phyloP scores from a whole-genome alignment of 208 protist species.

The Leishmania aethiopica region DNA sequence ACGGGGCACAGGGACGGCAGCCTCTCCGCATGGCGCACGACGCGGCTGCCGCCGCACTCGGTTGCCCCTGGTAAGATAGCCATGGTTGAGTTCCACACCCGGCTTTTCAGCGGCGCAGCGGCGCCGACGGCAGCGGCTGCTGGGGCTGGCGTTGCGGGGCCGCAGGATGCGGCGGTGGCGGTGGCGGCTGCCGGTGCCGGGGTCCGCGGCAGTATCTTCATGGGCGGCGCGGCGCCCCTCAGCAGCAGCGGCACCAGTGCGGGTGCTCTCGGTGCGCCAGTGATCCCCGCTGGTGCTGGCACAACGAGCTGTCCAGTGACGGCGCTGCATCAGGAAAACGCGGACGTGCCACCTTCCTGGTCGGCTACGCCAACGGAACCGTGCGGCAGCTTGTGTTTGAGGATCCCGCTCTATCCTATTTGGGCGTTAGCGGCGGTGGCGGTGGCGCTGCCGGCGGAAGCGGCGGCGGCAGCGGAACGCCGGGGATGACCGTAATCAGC shows the following conservation, averaged over 20 bases:
- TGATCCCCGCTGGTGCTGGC: neutral
- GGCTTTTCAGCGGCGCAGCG: constrained; percentile 35
- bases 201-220: neutral
- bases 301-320: constrained; percentile 56
- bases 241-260: neutral
- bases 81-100: constrained; percentile 63
- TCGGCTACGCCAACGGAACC: constrained; percentile 69
- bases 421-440: constrained; percentile 14
- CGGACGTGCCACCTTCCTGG: constrained; percentile 72
- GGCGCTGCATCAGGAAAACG: constrained; percentile 54
- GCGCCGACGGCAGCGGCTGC: neutral
- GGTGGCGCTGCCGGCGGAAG: constrained; percentile 9
- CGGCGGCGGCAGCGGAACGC: constrained; percentile 2
- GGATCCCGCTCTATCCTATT: constrained; percentile 15
- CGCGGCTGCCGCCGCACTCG: constrained; percentile 70
- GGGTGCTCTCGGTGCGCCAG: neutral
- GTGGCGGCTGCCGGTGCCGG: neutral
- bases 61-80: constrained; percentile 62
- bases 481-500: constrained; percentile 14
- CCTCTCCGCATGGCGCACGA: constrained; percentile 74
- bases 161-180: neutral
- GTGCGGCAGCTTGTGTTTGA: constrained; percentile 66
- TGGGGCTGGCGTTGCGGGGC: neutral
- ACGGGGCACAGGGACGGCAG: constrained; percentile 84
- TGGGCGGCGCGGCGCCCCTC: neutral